phyloP scores from a whole-genome alignment of 2,329 filamentous ascomycete genomes.

The Hysterium pulicare region DNA sequence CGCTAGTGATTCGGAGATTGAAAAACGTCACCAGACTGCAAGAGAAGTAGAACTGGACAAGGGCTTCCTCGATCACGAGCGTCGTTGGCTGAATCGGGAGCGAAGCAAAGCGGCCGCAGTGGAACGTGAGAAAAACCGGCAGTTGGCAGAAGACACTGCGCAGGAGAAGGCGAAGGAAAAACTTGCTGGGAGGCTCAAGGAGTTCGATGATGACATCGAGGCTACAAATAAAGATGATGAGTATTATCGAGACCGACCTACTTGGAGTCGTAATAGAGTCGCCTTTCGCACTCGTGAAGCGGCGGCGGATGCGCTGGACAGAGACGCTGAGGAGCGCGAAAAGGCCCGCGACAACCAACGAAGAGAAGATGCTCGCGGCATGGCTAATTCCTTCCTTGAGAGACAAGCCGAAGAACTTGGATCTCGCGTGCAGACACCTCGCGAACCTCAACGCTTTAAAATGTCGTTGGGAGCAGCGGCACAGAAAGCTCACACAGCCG shows the following conservation, averaged over 20 bases:
- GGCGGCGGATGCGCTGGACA: constrained; percentile 76
- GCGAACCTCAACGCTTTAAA: constrained; percentile 77
- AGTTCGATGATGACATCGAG: constrained; percentile 93
- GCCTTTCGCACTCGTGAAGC: constrained; percentile 71
- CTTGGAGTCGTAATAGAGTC: constrained; percentile 79
- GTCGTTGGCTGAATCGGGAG: constrained; percentile 88
- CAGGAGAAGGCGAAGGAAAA: constrained; percentile 62
- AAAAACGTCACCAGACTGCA: constrained; percentile 67
- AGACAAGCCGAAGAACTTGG: constrained; percentile 75
- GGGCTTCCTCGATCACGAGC: constrained; percentile 77
- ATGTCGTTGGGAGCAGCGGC: constrained; percentile 84
- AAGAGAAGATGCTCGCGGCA: constrained; percentile 72
- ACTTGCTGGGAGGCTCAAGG: constrained; percentile 67
- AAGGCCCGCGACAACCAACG: constrained; percentile 65
- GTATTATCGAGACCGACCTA: constrained; percentile 83
- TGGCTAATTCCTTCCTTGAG: constrained; percentile 89
- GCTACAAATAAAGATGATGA: constrained; percentile 66
- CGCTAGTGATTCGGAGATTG: constrained; percentile 81
- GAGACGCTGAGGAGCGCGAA: constrained; percentile 73
- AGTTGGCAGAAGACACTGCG: constrained; percentile 69
- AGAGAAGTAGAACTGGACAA: constrained; percentile 74
- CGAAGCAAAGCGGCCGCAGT: constrained; percentile 77
- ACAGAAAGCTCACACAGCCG: constrained; percentile 62
- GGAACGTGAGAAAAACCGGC: constrained; percentile 77
- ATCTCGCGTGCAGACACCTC: constrained; percentile 40